Evolutionary conservation across 306 rosid species (phyloP).

Genomic region (Cyclanthera cordifolia): DNA sequence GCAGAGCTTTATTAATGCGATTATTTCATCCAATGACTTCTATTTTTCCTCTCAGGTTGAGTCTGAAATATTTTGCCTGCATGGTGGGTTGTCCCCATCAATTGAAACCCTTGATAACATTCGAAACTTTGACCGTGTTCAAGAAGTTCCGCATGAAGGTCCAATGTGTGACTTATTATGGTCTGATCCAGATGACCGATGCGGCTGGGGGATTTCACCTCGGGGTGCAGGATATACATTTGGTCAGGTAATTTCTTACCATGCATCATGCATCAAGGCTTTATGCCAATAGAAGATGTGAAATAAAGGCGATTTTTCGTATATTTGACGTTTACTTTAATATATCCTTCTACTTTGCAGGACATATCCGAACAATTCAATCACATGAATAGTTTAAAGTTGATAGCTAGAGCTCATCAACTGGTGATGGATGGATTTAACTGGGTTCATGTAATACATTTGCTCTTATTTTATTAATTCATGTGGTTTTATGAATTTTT

Average conservation of each 20-base stretch:
- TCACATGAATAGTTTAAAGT: slow-evolving; percentile 78
- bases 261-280: background rate
- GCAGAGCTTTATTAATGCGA: background rate
- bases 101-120: slow-evolving; percentile 94
- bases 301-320: background rate
- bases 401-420: slow-evolving; percentile 99
- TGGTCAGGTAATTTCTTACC: slow-evolving; percentile 65
- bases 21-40: background rate
- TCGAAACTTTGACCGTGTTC: slow-evolving; percentile 96
- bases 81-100: slow-evolving; percentile 96
- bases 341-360: slow-evolving; percentile 29
- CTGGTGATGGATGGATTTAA: slow-evolving; percentile 99
- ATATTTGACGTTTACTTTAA: background rate
- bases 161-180: slow-evolving; percentile 99
- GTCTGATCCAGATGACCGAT: slow-evolving; percentile 99
- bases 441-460: slow-evolving; percentile 84
- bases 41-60: slow-evolving; percentile 52
- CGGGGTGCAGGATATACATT: slow-evolving; percentile 99
- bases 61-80: slow-evolving; percentile 94
- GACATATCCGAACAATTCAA: slow-evolving; percentile 98
- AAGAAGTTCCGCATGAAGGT: slow-evolving; percentile 99
- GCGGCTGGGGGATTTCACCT: slow-evolving; percentile 99
- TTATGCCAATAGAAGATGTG: background rate
- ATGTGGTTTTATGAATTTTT: background rate
- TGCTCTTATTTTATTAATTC: background rate